Conservation (phyloP, 2,329 filamentous ascomycete genomes). For the Davidsoniella australis region DNA sequence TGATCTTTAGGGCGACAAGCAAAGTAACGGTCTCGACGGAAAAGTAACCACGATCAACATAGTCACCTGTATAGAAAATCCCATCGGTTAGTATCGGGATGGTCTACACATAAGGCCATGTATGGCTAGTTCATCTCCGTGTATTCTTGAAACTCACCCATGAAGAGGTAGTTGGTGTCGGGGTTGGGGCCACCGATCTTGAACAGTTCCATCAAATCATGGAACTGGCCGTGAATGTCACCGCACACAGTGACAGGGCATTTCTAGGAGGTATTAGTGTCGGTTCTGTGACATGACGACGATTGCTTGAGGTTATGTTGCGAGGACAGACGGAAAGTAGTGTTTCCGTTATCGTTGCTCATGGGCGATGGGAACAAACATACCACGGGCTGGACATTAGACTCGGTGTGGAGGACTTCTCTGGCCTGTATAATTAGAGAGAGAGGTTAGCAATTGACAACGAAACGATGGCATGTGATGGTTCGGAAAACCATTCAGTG, state of each 20-base stretch:
- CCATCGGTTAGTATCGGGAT: conserved; percentile 5
- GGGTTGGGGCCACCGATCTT: conserved; percentile 96
- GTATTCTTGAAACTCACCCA: conserved; percentile 48
- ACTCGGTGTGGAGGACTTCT: conserved; percentile 93
- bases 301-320: background rate
- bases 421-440: conserved; percentile 44
- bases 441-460: background rate
- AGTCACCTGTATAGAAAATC: conserved; percentile 50
- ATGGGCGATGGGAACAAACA: conserved; percentile 18
- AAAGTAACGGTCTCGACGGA: conserved; percentile 96
- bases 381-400: conserved; percentile 98
- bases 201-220: conserved; percentile 98
- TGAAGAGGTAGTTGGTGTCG: conserved; percentile 98
- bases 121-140: too few relatives aligned
- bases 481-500: background rate
- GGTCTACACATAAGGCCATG: too few relatives aligned
- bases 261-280: conserved; percentile 42
- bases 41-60: conserved; percentile 97
- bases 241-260: conserved; percentile 97
- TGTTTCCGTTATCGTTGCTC: background rate
- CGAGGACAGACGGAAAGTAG: background rate
- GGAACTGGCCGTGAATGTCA: conserved; percentile 98
- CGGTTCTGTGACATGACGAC: background rate
- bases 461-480: background rate
- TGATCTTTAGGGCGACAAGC: conserved; percentile 90